phyloP scores from a whole-genome alignment of 1,139 yeast species.

The Debaryomyces sp. region DNA sequence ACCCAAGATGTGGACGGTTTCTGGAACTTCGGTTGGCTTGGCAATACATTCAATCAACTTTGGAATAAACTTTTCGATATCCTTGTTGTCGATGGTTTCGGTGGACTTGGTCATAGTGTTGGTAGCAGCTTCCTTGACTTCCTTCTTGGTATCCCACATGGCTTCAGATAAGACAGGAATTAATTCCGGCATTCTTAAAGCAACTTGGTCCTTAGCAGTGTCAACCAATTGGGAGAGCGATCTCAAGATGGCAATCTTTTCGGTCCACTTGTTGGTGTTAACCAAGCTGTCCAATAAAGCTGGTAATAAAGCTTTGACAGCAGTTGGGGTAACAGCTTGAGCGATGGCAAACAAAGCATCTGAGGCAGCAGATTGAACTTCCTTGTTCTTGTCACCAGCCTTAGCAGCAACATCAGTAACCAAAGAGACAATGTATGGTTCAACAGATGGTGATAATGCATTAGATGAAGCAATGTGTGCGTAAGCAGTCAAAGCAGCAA shows the following conservation, averaged over 20 bases:
- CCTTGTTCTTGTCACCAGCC: conserved; percentile 89
- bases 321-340: conserved; percentile 84
- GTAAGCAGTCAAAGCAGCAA: conserved; percentile 84
- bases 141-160: conserved; percentile 99
- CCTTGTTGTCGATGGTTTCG: conserved; percentile 98
- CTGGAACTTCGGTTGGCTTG: conserved; percentile 95
- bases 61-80: conserved; percentile 98
- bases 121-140: conserved; percentile 96
- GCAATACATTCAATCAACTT: conserved; percentile 96
- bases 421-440: conserved; percentile 87
- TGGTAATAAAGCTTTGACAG: conserved; percentile 90
- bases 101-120: conserved; percentile 95
- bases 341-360: conserved; percentile 78
- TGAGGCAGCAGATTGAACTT: conserved; percentile 68
- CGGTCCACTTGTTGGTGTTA: conserved; percentile 93
- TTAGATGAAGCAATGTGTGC: conserved; percentile 80
- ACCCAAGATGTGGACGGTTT: conserved; percentile 98
- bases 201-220: conserved; percentile 93
- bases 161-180: conserved; percentile 98
- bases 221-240: conserved; percentile 88
- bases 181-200: conserved; percentile 99
- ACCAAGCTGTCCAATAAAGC: conserved; percentile 69
- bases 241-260: conserved; percentile 88
- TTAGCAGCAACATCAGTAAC: conserved; percentile 69
- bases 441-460: conserved; percentile 87